These are phyloP conservation scores for Barnettozyma californica DNA, from an alignment of 805 yeast genomes.

Conservation along the genomic window DNA sequence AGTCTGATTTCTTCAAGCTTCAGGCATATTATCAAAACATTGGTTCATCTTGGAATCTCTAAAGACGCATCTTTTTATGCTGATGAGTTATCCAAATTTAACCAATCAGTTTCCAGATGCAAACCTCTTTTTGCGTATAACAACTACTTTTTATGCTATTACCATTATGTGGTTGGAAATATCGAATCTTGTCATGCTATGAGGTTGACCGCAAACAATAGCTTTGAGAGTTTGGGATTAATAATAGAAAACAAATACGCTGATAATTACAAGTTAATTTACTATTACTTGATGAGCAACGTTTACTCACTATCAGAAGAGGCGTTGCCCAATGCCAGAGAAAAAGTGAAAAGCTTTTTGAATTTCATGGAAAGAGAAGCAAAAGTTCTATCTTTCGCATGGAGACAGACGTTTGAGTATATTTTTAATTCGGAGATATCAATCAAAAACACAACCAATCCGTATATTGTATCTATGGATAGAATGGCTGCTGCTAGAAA, in stretches of 20 bases:
- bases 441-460: conserved; percentile 13
- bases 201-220: conserved; percentile 12
- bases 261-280: conserved; percentile 23
- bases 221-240: conserved; percentile 14
- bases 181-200: conserved; percentile 2
- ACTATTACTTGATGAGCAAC: conserved; percentile 18
- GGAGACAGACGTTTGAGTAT: conserved; percentile 21
- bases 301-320: conserved; percentile 8
- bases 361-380: conserved; percentile 18
- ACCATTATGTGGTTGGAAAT: conserved; percentile 16
- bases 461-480: conserved; percentile 22
- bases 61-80: conserved; percentile 54
- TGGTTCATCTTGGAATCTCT: conserved; percentile 47
- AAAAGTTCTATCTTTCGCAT: conserved; percentile 12
- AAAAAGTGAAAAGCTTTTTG: conserved; percentile 16
- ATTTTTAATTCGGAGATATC: conserved; percentile 19
- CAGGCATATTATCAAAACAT: conserved; percentile 32
- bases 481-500: conserved; percentile 28
- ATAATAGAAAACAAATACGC: conserved; percentile 3
- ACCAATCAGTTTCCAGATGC: conserved; percentile 13
- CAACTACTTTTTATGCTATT: conserved; percentile 20
- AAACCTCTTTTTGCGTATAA: conserved; percentile 14
- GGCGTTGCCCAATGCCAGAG: conserved; percentile 4
- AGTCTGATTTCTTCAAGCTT: conserved; percentile 34
- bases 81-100: conserved; percentile 37